Percentiles rank a stretch among this genome's conserved stretches.
These are phyloP conservation scores for Oryza punctata DNA, from an alignment of 176 grass and related monocot genomes.

Conservation along the genomic window DNA sequence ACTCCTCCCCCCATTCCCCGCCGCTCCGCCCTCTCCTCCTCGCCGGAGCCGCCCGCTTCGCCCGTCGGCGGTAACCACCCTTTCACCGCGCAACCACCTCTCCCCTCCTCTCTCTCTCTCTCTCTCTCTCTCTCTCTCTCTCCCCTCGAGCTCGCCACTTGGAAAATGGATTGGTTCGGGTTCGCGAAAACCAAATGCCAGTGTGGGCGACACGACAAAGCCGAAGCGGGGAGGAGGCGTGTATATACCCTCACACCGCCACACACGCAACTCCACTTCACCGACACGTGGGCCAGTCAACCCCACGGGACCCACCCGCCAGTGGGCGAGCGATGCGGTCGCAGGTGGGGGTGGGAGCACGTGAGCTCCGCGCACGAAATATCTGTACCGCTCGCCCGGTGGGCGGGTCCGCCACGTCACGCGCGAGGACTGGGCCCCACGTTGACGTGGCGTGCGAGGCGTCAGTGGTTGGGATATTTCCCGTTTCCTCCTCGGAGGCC, in stretches of 20 bases:
- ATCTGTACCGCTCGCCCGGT: slow-evolving; percentile 47
- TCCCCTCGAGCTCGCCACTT: slow-evolving; percentile 26
- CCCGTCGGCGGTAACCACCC: background rate
- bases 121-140: too few species aligned
- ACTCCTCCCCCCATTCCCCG: slow-evolving; percentile 22
- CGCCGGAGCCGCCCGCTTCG: background rate
- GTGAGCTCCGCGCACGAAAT: slow-evolving; percentile 21
- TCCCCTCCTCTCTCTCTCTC: background rate
- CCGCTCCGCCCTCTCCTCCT: background rate
- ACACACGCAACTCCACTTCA: accelerated
- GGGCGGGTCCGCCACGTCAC: slow-evolving; percentile 58
- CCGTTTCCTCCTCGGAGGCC: background rate
- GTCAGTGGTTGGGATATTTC: slow-evolving; percentile 43
- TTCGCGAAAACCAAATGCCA: slow-evolving; percentile 38
- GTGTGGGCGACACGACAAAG: slow-evolving; percentile 8
- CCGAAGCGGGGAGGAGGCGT: background rate
- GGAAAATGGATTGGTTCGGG: slow-evolving; percentile 15
- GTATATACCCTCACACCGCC: background rate
- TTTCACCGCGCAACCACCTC: background rate
- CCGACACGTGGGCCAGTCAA: slow-evolving; percentile 18
- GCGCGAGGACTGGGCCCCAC: background rate
- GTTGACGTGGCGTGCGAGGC: slow-evolving; percentile 40
- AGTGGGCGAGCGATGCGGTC: background rate
- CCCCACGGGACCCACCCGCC: accelerated
- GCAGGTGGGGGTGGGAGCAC: background rate